Conservation (phyloP, 306 rosid species). For the Cotoneaster glaucophyllus region DNA sequence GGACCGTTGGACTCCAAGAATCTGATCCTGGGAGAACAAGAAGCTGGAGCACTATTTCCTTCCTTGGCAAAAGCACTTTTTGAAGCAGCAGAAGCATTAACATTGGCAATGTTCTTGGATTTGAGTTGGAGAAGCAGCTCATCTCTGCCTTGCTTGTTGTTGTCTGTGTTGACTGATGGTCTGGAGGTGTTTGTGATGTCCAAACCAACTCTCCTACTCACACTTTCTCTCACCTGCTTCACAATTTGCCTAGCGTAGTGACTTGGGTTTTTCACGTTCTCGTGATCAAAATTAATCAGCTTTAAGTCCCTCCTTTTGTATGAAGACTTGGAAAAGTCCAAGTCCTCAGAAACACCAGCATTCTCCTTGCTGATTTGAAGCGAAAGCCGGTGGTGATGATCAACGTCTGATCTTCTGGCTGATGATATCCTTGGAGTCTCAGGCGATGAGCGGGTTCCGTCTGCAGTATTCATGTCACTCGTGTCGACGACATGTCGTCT, state of each 20-base stretch:
- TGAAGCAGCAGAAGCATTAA: neutral
- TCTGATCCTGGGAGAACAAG: constrained; percentile 29
- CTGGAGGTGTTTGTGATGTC: constrained; percentile 65
- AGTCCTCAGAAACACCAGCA: constrained; percentile 20
- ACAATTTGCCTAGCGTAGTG: constrained; percentile 66
- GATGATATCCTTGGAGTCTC: constrained; percentile 72
- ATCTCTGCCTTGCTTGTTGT: constrained; percentile 15
- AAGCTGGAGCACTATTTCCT: constrained; percentile 25
- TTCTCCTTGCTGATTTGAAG: constrained; percentile 80
- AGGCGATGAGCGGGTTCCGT: constrained; percentile 51
- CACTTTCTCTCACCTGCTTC: constrained; percentile 63
- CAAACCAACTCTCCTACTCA: constrained; percentile 53
- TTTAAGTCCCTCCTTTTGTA: constrained; percentile 29
- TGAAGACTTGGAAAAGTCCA: constrained; percentile 43
- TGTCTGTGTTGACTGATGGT: constrained; percentile 28
- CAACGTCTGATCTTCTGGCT: constrained; percentile 65
- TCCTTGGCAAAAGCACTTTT: constrained; percentile 24
- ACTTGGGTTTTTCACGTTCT: constrained; percentile 36
- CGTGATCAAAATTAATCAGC: constrained; percentile 22
- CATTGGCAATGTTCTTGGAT: constrained; percentile 20
- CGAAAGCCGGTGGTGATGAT: constrained; percentile 57
- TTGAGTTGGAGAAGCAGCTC: constrained; percentile 31
- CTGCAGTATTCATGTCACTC: neutral
- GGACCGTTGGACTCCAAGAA: constrained; percentile 33
- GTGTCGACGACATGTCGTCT: constrained; percentile 28